Percentiles rank a stretch among this genome's conserved stretches.
Conservation (phyloP, 2,329 filamentous ascomycete species). For the Polytolypa hystricis region DNA sequence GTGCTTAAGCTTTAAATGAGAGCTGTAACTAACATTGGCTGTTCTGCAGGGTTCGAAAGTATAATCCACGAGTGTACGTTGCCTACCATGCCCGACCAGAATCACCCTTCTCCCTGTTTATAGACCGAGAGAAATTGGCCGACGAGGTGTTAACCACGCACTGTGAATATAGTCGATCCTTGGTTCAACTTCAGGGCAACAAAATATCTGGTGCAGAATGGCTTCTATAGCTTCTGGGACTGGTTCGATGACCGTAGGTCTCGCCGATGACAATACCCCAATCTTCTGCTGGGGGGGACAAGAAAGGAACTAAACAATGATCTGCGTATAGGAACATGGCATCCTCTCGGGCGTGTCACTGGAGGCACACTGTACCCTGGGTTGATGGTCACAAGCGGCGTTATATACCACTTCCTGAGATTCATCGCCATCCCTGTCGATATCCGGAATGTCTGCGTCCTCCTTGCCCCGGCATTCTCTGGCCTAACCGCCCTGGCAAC, state of each 20-base stretch:
- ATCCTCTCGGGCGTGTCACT: slow-evolving; percentile 93
- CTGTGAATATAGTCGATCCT: slow-evolving; percentile 63
- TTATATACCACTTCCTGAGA: slow-evolving; percentile 88
- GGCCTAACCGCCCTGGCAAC: slow-evolving; percentile 85
- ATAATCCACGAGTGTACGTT: slow-evolving; percentile 98
- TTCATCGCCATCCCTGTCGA: slow-evolving; percentile 85
- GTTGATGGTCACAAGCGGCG: slow-evolving; percentile 96
- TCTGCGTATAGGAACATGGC: slow-evolving; percentile 68
- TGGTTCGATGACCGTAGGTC: slow-evolving; percentile 93
- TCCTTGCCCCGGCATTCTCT: slow-evolving; percentile 88
- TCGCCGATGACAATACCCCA: neutral
- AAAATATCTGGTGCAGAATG: slow-evolving; percentile 92
- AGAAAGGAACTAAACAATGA: neutral
- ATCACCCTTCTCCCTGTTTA: no score
- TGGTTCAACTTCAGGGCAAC: slow-evolving; percentile 99
- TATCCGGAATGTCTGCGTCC: slow-evolving; percentile 96
- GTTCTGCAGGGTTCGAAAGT: slow-evolving; percentile 71
- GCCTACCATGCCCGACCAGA: neutral
- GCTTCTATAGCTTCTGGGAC: slow-evolving; percentile 98
- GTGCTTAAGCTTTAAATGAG: slow-evolving; percentile 5
- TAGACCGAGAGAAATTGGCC: no score
- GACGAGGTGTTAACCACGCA: slow-evolving; percentile 9
- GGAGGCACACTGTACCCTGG: slow-evolving; percentile 98
- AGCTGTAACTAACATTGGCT: slow-evolving; percentile 22
- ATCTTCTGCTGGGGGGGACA: neutral